A percentile compares a stretch with the other conserved stretches of the same genome.
Evolutionary conservation across 2,329 filamentous ascomycete species (phyloP).

Genomic region (Nemania diffusa): DNA sequence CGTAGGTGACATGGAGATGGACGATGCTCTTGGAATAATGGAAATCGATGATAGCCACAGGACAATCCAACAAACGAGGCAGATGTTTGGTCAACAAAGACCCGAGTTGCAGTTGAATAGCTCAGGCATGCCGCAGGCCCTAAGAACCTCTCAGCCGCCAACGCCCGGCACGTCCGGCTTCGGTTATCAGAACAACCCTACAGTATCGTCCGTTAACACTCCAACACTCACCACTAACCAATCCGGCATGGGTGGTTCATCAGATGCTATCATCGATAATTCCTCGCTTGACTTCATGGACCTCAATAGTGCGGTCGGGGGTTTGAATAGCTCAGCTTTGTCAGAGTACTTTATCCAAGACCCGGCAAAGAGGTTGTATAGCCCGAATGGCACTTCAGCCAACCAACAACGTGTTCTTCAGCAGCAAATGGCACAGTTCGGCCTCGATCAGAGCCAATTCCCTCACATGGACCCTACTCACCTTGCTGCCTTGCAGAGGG

Average conservation of each 20-base stretch:
- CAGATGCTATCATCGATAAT: constrained; percentile 79
- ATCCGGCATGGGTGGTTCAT: constrained; percentile 67
- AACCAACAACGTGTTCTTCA: constrained; percentile 70
- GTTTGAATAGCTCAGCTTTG: constrained; percentile 65
- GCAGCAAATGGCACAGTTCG: constrained; percentile 76
- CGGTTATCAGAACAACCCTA: constrained; percentile 90
- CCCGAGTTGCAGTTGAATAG: constrained; percentile 85
- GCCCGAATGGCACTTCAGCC: constrained; percentile 78
- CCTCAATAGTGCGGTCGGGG: constrained; percentile 65
- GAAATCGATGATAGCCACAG: constrained; percentile 71
- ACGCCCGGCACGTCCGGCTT: constrained; percentile 83
- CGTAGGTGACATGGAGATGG: constrained; percentile 96
- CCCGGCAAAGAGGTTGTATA: constrained; percentile 92
- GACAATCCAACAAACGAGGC: constrained; percentile 75
- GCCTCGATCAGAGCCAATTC: constrained; percentile 79
- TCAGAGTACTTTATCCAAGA: constrained; percentile 81
- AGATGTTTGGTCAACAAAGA: constrained; percentile 72
- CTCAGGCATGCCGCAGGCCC: constrained; percentile 77
- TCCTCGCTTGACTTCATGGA: constrained; percentile 69
- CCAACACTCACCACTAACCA: constrained; percentile 87
- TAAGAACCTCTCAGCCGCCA: constrained; percentile 85
- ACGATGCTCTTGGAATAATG: constrained; percentile 78
- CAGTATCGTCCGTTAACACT: constrained; percentile 96
- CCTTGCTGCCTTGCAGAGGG: constrained; percentile 62
- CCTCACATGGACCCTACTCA: constrained; percentile 78